These are phyloP conservation scores for Xylariaceae sp. DNA, from an alignment of 2,329 filamentous ascomycete species.

Conservation along the genomic window DNA sequence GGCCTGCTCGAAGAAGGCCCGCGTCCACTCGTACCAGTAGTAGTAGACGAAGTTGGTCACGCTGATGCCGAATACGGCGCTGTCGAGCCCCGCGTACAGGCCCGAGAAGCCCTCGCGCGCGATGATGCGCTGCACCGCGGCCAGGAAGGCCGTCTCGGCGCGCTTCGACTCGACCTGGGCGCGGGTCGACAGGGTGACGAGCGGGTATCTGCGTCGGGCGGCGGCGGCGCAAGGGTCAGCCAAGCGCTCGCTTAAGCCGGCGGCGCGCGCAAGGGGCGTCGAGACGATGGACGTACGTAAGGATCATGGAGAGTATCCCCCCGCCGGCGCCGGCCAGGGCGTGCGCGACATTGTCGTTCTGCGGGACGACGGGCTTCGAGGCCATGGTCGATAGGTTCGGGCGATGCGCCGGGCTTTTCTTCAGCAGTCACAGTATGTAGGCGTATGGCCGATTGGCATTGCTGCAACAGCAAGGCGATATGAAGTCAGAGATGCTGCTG, in stretches of 20 bases:
- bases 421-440: slow-evolving; percentile 2
- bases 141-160: slow-evolving; percentile 74
- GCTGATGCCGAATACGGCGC: slow-evolving; percentile 92
- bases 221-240: slow-evolving; percentile 2
- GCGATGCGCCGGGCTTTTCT: too few species aligned
- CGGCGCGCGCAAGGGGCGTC: neutral
- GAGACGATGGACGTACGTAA: slow-evolving; percentile 62
- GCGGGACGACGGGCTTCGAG: slow-evolving; percentile 59
- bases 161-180: slow-evolving; percentile 97
- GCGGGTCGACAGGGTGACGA: slow-evolving; percentile 94
- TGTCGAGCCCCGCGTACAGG: slow-evolving; percentile 88
- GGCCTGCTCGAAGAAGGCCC: slow-evolving; percentile 74
- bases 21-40: slow-evolving; percentile 99
- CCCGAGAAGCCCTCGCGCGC: slow-evolving; percentile 84
- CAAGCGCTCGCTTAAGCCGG: neutral
- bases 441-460: neutral
- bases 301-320: slow-evolving; percentile 87
- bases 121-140: slow-evolving; percentile 78
- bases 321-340: slow-evolving; percentile 89
- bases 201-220: slow-evolving; percentile 66
- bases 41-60: slow-evolving; percentile 99
- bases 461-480: neutral
- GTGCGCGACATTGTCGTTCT: slow-evolving; percentile 95
- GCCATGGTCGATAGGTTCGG: slow-evolving; percentile 11
- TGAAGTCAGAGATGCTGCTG: too few species aligned